These are phyloP conservation scores for Cordyceps tenuipes DNA, from an alignment of 2,329 filamentous ascomycete species.

Conservation along the genomic window DNA sequence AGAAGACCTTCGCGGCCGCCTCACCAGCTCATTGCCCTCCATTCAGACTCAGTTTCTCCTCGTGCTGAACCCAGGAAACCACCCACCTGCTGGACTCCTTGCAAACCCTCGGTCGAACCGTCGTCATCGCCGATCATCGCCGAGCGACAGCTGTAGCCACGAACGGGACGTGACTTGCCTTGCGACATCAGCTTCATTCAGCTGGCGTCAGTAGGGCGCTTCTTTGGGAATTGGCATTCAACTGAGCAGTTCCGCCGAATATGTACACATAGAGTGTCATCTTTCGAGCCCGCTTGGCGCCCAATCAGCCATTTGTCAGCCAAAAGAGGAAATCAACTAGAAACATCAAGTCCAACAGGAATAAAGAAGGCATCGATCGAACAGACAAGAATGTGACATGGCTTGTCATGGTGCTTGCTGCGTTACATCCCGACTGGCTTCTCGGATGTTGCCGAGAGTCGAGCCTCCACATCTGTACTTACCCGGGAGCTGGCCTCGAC, in stretches of 20 bases:
- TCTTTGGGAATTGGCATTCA: background rate
- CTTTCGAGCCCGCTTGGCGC: background rate
- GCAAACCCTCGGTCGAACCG: background rate
- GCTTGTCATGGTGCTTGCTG: background rate
- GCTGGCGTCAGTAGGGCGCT: background rate
- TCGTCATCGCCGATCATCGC: background rate
- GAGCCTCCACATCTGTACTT: background rate
- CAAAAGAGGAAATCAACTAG: background rate
- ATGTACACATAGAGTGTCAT: too few species aligned
- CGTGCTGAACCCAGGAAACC: background rate
- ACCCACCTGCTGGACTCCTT: background rate
- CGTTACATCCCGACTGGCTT: background rate
- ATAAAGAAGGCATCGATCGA: too few species aligned
- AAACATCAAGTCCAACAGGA: background rate
- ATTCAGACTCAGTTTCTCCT: background rate
- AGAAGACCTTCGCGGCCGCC: background rate
- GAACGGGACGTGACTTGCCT: background rate
- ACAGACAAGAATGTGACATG: too few species aligned
- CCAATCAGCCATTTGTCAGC: too few species aligned
- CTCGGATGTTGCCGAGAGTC: background rate
- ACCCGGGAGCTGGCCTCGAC: too few species aligned
- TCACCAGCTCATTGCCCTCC: background rate
- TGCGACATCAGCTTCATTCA: background rate
- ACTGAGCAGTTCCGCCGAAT: background rate
- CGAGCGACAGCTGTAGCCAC: background rate